Percentiles rank a stretch among this genome's conserved stretches.
Conservation (phyloP, 345 rosid genomes). For the Triadica sebifera region DNA sequence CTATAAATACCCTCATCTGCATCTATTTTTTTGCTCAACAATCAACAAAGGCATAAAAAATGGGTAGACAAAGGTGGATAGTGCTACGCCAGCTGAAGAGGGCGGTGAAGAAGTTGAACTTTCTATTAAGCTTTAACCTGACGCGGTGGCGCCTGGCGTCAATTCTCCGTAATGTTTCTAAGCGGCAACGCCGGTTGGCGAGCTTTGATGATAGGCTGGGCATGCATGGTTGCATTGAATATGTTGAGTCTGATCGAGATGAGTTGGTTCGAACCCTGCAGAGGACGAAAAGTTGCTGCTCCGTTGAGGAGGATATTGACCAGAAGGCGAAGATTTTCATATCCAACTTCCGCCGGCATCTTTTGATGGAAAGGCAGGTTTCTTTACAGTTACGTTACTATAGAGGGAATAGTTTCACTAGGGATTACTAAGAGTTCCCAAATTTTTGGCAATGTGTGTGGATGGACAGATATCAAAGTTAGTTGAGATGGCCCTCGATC, state of each 20-base stretch:
- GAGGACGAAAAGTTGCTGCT: conserved; percentile 13
- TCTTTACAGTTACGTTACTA: conserved; percentile 22
- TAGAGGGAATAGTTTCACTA: conserved; percentile 9
- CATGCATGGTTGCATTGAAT: conserved; percentile 25
- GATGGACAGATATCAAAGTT: too few species aligned
- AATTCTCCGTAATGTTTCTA: background rate
- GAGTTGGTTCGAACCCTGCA: background rate
- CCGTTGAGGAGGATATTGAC: conserved; percentile 21
- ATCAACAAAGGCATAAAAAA: background rate
- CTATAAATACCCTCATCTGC: conserved; percentile 8
- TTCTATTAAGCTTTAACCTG: conserved; percentile 11
- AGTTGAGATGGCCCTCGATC: too few species aligned
- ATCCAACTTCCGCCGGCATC: conserved; percentile 22
- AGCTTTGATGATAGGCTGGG: conserved; percentile 38
- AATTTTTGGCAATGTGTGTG: too few species aligned
- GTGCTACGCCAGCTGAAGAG: conserved; percentile 24
- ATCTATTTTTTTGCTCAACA: background rate
- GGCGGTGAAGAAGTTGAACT: conserved; percentile 28
- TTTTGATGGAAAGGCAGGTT: conserved; percentile 27
- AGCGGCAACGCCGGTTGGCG: conserved; percentile 7
- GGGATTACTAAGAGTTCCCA: background rate
- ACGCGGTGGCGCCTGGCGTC: conserved; percentile 26
- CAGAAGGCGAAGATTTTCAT: conserved; percentile 25
- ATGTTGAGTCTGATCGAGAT: conserved; percentile 10
- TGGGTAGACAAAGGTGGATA: conserved; percentile 18